These are phyloP conservation scores for Lecanicillium sp. DNA, from an alignment of 2,329 filamentous ascomycete species.

Conservation along the genomic window DNA sequence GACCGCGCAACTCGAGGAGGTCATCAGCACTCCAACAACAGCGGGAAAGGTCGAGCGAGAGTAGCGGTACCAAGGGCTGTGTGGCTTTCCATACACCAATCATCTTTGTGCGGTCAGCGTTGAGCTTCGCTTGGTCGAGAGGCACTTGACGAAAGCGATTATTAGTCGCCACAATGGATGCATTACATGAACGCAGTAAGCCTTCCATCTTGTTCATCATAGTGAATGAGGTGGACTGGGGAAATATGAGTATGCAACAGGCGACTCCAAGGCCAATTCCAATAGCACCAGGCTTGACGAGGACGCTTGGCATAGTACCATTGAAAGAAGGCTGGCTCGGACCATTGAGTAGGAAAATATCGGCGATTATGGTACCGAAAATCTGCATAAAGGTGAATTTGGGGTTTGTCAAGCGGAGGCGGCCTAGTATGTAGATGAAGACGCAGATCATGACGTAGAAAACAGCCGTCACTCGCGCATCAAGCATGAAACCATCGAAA, in stretches of 20 bases:
- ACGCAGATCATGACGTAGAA: constrained; percentile 32
- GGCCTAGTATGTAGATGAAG: constrained; percentile 38
- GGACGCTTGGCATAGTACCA: constrained; percentile 29
- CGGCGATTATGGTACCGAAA: constrained; percentile 40
- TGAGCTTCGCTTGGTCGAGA: constrained; percentile 24
- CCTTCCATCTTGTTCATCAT: constrained; percentile 30
- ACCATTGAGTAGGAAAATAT: constrained; percentile 38
- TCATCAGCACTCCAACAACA: constrained; percentile 41
- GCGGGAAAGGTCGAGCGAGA: constrained; percentile 41
- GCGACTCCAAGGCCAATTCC: constrained; percentile 39
- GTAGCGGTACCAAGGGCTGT: constrained; percentile 34
- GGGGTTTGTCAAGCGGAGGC: constrained; percentile 37
- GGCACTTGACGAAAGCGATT: constrained; percentile 18
- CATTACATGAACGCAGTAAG: constrained; percentile 25
- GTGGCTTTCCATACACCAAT: constrained; percentile 32
- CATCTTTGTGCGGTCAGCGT: constrained; percentile 20
- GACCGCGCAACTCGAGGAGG: constrained; percentile 31
- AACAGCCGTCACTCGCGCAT: constrained; percentile 37
- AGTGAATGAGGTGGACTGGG: constrained; percentile 41
- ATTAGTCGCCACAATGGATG: constrained; percentile 26
- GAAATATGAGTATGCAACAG: constrained; percentile 41
- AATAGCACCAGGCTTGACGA: constrained; percentile 40
- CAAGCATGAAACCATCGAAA: constrained; percentile 40
- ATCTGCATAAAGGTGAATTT: constrained; percentile 39
- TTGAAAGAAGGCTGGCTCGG: constrained; percentile 36